Evolutionary conservation across 768 basidiomycete species (phyloP).

Genomic region (Roridomyces roridus): DNA sequence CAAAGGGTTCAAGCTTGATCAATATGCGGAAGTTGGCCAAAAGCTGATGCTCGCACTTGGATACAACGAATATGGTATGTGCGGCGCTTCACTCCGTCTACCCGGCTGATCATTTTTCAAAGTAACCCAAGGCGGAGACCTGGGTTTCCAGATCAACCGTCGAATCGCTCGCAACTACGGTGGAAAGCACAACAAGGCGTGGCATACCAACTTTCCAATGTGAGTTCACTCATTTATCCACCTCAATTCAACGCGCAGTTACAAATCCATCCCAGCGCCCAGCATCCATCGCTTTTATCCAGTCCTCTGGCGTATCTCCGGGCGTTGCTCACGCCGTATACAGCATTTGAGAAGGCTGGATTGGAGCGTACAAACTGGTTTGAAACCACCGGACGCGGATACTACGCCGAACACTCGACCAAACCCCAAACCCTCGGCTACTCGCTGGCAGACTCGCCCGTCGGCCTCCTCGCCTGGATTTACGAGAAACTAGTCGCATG

Average conservation of each 20-base stretch:
- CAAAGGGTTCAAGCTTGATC: slow-evolving; percentile 53
- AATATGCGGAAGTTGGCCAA: slow-evolving; percentile 52
- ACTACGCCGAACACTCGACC: slow-evolving; percentile 36
- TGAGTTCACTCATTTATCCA: slow-evolving; percentile 13
- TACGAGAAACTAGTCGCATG: slow-evolving; percentile 37
- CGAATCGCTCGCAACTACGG: slow-evolving; percentile 38
- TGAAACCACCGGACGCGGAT: slow-evolving; percentile 31
- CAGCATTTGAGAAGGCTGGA: slow-evolving; percentile 29
- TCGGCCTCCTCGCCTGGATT: slow-evolving; percentile 38
- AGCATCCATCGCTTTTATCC: slow-evolving; percentile 9
- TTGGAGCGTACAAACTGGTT: slow-evolving; percentile 27
- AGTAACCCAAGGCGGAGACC: slow-evolving; percentile 52
- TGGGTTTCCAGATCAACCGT: slow-evolving; percentile 45
- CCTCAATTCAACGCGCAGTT: not conserved
- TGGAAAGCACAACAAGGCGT: slow-evolving; percentile 45
- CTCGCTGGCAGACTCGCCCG: slow-evolving; percentile 50
- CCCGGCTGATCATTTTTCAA: not conserved
- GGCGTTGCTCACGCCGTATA: slow-evolving; percentile 7
- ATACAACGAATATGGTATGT: slow-evolving; percentile 40
- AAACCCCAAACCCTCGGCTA: slow-evolving; percentile 50
- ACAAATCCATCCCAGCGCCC: slow-evolving; percentile 2
- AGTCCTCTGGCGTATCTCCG: slow-evolving; percentile 15
- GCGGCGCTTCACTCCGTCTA: not conserved
- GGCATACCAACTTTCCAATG: slow-evolving; percentile 48
- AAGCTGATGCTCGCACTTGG: slow-evolving; percentile 45